Percentiles rank a stretch among this genome's conserved stretches.
These are phyloP conservation scores for Alternaria metachromatica DNA, from an alignment of 2,329 filamentous ascomycete genomes.

Conservation along the genomic window DNA sequence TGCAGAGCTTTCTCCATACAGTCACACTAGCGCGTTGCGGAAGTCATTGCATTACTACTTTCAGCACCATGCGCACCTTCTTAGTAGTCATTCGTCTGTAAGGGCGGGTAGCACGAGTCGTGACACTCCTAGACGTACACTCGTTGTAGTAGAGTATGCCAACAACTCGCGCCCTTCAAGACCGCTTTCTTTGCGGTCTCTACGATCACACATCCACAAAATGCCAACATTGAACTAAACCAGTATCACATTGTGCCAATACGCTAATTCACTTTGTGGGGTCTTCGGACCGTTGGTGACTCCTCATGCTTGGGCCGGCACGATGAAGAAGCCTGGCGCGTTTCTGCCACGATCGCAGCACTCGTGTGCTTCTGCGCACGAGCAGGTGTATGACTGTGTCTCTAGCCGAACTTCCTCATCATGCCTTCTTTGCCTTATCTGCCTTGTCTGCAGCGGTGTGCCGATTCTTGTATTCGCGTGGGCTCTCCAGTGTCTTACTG, in stretches of 20 bases:
- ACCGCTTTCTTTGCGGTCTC: background rate
- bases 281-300: constrained; percentile 10
- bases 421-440: constrained; percentile 48
- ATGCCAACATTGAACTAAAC: background rate
- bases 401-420: constrained; percentile 10
- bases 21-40: constrained; percentile 9
- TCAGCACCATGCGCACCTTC: background rate
- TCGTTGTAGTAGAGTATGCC: background rate
- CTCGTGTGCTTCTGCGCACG: background rate
- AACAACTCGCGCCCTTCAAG: background rate
- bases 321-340: constrained; percentile 3
- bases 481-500: constrained; percentile 71
- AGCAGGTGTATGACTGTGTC: background rate
- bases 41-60: constrained; percentile 9
- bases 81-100: constrained; percentile 2
- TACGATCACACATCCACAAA: background rate
- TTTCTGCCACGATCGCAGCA: constrained; percentile 6
- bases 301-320: constrained; percentile 1
- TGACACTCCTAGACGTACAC: background rate
- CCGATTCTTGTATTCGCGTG: constrained; percentile 81
- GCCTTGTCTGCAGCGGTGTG: constrained; percentile 54
- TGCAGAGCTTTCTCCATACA: constrained; percentile 11
- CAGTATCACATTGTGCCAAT: background rate
- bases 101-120: constrained; percentile 3
- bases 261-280: constrained; percentile 9